Percentiles rank a stretch among this genome's conserved stretches.
Evolutionary conservation across 495 filamentous ascomycete species (phyloP).

Genomic region (Cercophora newfieldiana): DNA sequence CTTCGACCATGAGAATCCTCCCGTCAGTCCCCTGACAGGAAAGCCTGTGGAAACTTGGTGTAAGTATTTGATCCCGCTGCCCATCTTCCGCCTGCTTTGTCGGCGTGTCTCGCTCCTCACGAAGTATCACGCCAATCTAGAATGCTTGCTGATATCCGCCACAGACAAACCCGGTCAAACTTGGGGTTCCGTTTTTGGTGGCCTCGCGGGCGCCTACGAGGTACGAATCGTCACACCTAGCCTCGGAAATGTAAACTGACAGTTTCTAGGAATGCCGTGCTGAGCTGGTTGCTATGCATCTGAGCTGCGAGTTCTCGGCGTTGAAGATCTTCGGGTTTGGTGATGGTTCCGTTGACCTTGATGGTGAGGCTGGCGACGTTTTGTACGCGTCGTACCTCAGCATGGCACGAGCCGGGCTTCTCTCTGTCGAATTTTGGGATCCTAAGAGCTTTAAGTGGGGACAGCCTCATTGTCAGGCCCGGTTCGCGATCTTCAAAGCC

Average conservation of each 20-base stretch:
- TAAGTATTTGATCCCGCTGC: too few species aligned
- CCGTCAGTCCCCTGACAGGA: conserved; percentile 72
- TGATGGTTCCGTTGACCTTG: conserved; percentile 67
- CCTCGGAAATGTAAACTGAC: conserved; percentile 3
- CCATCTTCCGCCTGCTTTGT: too few species aligned
- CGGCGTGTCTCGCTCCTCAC: too few species aligned
- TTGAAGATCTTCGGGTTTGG: conserved; percentile 91
- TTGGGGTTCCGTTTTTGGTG: conserved; percentile 89
- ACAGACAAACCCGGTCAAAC: conserved; percentile 93
- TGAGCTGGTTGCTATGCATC: conserved; percentile 90
- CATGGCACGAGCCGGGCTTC: conserved; percentile 88
- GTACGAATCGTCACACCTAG: conserved; percentile 38
- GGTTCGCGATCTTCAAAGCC: conserved; percentile 81
- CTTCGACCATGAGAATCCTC: conserved; percentile 78
- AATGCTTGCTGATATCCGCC: too few species aligned
- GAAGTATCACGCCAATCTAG: too few species aligned
- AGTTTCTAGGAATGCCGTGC: conserved; percentile 51
- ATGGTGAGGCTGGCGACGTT: conserved; percentile 77
- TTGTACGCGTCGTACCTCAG: conserved; percentile 82
- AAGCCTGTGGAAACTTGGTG: conserved; percentile 85
- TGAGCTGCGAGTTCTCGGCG: conserved; percentile 85
- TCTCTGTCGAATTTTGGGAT: conserved; percentile 86
- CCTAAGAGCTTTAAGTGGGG: conserved; percentile 88
- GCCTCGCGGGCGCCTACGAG: conserved; percentile 83
- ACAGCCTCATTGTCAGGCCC: conserved; percentile 91